These are phyloP conservation scores for Diplogelasinospora grovesii DNA, from an alignment of 495 filamentous ascomycete species.

Conservation along the genomic window DNA sequence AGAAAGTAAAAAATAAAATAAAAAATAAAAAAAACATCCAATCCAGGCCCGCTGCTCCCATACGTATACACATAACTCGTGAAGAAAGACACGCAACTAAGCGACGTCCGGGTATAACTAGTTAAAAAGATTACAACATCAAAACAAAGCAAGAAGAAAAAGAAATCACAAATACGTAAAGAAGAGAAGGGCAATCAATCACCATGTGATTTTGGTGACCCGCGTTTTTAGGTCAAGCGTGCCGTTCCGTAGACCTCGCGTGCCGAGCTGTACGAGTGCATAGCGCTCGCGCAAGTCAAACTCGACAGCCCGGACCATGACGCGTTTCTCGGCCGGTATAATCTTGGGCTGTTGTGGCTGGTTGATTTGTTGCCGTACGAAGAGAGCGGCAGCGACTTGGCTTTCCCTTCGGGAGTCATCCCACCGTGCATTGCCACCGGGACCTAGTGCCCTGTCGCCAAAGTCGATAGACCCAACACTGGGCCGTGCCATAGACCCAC, in stretches of 20 bases:
- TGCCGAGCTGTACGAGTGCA: constrained; percentile 43
- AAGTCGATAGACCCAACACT: constrained; percentile 25
- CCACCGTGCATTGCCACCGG: constrained; percentile 36
- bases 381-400: constrained; percentile 7
- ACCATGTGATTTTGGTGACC: constrained; percentile 41
- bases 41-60: no score
- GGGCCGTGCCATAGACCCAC: constrained; percentile 10
- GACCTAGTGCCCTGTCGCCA: constrained; percentile 31
- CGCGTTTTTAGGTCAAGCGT: constrained; percentile 38
- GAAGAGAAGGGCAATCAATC: constrained; percentile 10
- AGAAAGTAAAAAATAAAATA: no score
- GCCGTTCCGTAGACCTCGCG: constrained; percentile 40
- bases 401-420: constrained; percentile 26
- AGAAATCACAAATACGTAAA: constrained; percentile 1
- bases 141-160: constrained; percentile 1
- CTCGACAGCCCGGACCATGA: constrained; percentile 49
- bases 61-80: no score
- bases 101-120: constrained; percentile 8
- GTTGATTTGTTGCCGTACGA: background rate
- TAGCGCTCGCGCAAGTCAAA: constrained; percentile 44
- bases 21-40: no score
- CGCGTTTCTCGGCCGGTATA: constrained; percentile 42
- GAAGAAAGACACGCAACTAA: no score
- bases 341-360: constrained; percentile 8
- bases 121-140: background rate